A percentile compares a stretch with the other conserved stretches of the same genome.
Evolutionary conservation across 225 moss, liverwort and hornwort species (phyloP).

Genomic region (Sphagnum tenellum): DNA sequence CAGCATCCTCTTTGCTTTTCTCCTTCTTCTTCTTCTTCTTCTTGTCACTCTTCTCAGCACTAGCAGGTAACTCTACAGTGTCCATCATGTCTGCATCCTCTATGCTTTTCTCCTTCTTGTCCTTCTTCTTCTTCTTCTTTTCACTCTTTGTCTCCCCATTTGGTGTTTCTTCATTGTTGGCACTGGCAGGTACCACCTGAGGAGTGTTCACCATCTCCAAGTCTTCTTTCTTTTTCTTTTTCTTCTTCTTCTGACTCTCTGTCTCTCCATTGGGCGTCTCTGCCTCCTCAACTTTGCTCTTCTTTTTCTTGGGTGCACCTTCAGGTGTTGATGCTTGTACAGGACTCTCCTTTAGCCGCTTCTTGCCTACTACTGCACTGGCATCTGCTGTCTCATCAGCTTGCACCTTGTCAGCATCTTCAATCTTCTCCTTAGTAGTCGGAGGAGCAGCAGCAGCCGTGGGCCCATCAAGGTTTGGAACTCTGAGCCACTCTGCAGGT

Average conservation of each 20-base stretch:
- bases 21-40: constrained; percentile 53
- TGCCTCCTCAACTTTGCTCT: constrained; percentile 41
- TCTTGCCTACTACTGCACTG: constrained; percentile 32
- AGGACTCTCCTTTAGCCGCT: constrained; percentile 58
- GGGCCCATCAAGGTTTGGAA: constrained; percentile 12
- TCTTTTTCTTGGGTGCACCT: constrained; percentile 66
- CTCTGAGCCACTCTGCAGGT: constrained; percentile 79
- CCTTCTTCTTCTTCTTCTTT: too few relatives aligned
- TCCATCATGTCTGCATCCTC: too few relatives aligned
- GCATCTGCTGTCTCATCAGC: neutral
- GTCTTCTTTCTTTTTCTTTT: constrained; percentile 5
- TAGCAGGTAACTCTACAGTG: constrained; percentile 21
- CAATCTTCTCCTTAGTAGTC: constrained; percentile 33
- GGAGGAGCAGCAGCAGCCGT: constrained; percentile 16
- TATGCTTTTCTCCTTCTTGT: too few relatives aligned
- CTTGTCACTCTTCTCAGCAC: constrained; percentile 34
- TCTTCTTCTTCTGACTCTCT: constrained; percentile 73
- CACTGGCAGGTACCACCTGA: too few relatives aligned
- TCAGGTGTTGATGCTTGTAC: constrained; percentile 34
- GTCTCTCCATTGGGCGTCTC: constrained; percentile 47
- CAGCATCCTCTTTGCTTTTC: constrained; percentile 19
- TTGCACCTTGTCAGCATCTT: constrained; percentile 35
- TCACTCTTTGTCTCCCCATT: too few relatives aligned
- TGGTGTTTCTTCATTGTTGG: too few relatives aligned
- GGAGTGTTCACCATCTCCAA: constrained; percentile 31